Percentiles rank a stretch among this genome's conserved stretches.
These are phyloP conservation scores for Triadica sebifera DNA, from an alignment of 345 rosid genomes.

Conservation along the genomic window DNA sequence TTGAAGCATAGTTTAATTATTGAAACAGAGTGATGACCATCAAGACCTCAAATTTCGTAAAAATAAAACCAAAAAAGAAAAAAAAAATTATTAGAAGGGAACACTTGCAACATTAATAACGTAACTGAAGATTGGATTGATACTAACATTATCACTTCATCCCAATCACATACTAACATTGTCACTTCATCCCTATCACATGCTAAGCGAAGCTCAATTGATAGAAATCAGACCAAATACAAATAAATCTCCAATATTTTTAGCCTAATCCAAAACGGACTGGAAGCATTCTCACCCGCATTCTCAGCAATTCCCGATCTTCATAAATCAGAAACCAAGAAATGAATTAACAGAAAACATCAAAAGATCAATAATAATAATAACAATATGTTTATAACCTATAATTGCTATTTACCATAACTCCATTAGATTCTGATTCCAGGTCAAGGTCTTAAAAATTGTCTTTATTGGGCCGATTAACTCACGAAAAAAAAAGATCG, in stretches of 20 bases:
- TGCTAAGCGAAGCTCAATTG: not conserved
- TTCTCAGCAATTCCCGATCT: not conserved
- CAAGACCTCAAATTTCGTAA: not conserved
- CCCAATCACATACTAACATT: not conserved
- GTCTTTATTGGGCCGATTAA: not conserved
- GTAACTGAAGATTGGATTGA: too few relatives aligned
- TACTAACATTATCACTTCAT: not conserved
- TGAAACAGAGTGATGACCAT: not conserved
- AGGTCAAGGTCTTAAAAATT: not conserved
- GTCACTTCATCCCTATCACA: not conserved
- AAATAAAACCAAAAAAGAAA: not conserved
- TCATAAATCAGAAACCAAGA: not conserved
- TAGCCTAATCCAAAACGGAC: not conserved
- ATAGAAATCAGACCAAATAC: not conserved
- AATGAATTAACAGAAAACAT: not conserved
- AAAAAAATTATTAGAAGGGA: not conserved
- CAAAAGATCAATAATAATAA: not conserved
- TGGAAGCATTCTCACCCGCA: not conserved
- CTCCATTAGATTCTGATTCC: slow-evolving; percentile 3
- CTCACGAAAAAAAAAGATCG: not conserved
- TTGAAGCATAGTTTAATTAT: slow-evolving; percentile 11
- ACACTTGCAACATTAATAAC: too few relatives aligned
- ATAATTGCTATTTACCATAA: not conserved
- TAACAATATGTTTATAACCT: not conserved
- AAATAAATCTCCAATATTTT: not conserved